Conservation (phyloP, 805 yeast species). For the Candida methanosorbosa region DNA sequence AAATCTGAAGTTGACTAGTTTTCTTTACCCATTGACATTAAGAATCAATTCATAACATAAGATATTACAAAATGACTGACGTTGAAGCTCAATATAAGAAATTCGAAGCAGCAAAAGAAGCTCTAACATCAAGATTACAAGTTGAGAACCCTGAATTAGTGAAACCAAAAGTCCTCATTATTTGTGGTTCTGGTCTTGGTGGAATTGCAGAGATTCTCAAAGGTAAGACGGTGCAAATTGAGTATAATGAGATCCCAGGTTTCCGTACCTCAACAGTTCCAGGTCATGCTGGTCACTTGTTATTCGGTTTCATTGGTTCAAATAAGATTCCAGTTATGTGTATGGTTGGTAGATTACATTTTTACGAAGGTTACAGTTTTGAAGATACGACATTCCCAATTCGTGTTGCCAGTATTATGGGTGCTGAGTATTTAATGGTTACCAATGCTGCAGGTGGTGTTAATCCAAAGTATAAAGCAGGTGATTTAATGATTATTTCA, state of each 20-base stretch:
- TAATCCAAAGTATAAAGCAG: constrained; percentile 57
- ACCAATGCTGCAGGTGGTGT: constrained; percentile 98
- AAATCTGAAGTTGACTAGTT: no score
- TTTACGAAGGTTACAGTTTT: constrained; percentile 86
- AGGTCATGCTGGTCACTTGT: constrained; percentile 81
- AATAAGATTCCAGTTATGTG: constrained; percentile 74
- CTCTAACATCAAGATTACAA: constrained; percentile 6
- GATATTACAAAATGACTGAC: no score
- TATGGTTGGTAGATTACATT: constrained; percentile 91
- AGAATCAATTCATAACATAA: no score
- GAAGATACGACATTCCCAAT: constrained; percentile 80
- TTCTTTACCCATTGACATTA: no score
- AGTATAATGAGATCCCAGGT: constrained; percentile 69
- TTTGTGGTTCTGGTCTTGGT: constrained; percentile 94
- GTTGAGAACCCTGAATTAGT: constrained; percentile 3
- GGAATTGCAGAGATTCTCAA: constrained; percentile 58
- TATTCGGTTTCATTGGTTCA: constrained; percentile 68
- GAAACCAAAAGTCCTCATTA: constrained; percentile 61
- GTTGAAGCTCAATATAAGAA: no score
- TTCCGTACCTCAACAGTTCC: constrained; percentile 76
- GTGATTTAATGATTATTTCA: constrained; percentile 83
- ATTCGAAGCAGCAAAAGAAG: constrained; percentile 8
- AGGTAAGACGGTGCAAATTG: constrained; percentile 31
- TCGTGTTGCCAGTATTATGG: constrained; percentile 60
- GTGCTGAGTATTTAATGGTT: constrained; percentile 55